phyloP scores from a whole-genome alignment of 2,329 filamentous ascomycete genomes.

The Purpureocillium lavendulum region DNA sequence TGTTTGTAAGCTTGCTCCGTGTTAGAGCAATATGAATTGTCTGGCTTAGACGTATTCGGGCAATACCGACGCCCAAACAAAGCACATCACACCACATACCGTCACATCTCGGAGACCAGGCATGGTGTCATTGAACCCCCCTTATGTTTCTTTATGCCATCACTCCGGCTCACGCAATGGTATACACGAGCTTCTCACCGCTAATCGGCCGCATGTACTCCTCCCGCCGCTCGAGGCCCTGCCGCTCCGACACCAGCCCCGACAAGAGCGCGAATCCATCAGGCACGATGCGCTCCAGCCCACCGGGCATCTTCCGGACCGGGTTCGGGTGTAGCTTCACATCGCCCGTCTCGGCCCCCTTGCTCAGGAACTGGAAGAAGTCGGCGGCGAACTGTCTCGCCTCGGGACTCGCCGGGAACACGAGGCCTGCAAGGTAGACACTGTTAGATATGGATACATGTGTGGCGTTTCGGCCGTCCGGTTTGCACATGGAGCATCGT shows the following conservation, averaged over 20 bases:
- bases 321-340: conserved; percentile 19
- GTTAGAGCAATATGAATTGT: too few species aligned
- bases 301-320: conserved; percentile 21
- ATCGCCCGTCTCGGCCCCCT: conserved; percentile 3
- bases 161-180: too few species aligned
- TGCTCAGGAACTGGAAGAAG: conserved; percentile 27
- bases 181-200: conserved; percentile 29
- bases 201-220: conserved; percentile 28
- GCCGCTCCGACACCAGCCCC: conserved; percentile 11
- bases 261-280: conserved; percentile 20
- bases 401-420: conserved; percentile 9
- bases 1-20: too few species aligned
- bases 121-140: too few species aligned
- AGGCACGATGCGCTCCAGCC: conserved; percentile 14
- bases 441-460: too few species aligned
- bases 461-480: too few species aligned
- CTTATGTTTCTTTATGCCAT: too few species aligned
- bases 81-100: too few species aligned
- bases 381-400: conserved; percentile 21
- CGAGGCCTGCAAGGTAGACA: background rate
- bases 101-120: too few species aligned
- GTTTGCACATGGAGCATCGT: too few species aligned
- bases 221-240: conserved; percentile 12
- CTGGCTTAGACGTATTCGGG: too few species aligned
- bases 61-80: too few species aligned